A percentile compares a stretch with the other conserved stretches of the same genome.
Conservation (phyloP, 495 filamentous ascomycete species). For the Penicillium odoratum region DNA sequence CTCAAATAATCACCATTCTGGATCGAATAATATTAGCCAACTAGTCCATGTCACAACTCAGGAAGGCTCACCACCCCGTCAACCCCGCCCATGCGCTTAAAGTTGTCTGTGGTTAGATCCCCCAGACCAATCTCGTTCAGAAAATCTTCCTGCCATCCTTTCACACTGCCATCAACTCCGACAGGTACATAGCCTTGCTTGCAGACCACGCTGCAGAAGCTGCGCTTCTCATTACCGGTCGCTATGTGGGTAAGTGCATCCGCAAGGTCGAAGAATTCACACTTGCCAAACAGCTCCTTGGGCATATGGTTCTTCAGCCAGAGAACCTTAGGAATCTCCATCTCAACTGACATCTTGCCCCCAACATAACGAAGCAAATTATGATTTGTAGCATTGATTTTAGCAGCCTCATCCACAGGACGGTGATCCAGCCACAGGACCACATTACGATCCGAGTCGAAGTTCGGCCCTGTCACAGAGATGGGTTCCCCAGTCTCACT, state of each 20-base stretch:
- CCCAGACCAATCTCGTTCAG: conserved; percentile 76
- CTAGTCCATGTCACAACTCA: background rate
- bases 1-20: conserved; percentile 90
- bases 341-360: conserved; percentile 96
- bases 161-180: conserved; percentile 94
- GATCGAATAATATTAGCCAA: conserved; percentile 6
- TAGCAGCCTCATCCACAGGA: conserved; percentile 80
- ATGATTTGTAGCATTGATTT: conserved; percentile 90
- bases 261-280: conserved; percentile 93
- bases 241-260: conserved; percentile 96
- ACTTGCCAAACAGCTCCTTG: conserved; percentile 80
- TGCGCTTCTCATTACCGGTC: conserved; percentile 88
- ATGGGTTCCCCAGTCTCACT: conserved; percentile 87
- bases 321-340: conserved; percentile 97
- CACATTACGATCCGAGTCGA: conserved; percentile 83
- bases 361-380: conserved; percentile 94
- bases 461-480: conserved; percentile 83
- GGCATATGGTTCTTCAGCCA: conserved; percentile 99
- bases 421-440: conserved; percentile 93
- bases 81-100: conserved; percentile 89
- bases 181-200: conserved; percentile 96
- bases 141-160: conserved; percentile 98
- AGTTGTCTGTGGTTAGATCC: conserved; percentile 81
- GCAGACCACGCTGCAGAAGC: conserved; percentile 91
- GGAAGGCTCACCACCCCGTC: conserved; percentile 77